Conservation (phyloP, 805 yeast genomes). For the Candida koratica region DNA sequence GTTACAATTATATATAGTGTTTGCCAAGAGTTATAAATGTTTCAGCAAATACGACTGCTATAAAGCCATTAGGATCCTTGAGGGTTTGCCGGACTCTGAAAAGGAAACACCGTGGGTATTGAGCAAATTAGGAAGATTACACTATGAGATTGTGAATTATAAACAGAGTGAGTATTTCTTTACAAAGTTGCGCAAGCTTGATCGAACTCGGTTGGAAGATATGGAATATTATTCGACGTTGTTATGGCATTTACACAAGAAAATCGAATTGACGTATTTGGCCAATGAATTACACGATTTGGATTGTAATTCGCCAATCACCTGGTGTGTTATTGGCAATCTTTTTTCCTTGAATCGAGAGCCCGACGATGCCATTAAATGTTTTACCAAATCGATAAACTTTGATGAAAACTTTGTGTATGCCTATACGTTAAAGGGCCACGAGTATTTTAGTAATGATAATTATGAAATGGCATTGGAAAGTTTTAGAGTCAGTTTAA, state of each 20-base stretch:
- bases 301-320: slow-evolving; percentile 64
- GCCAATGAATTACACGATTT: slow-evolving; percentile 75
- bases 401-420: slow-evolving; percentile 71
- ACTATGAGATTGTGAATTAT: slow-evolving; percentile 85
- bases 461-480: slow-evolving; percentile 86
- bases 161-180: slow-evolving; percentile 68
- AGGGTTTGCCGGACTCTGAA: slow-evolving; percentile 59
- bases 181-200: slow-evolving; percentile 56
- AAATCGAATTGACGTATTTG: slow-evolving; percentile 70
- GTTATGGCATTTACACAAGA: slow-evolving; percentile 87
- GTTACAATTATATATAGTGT: slow-evolving; percentile 44
- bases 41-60: slow-evolving; percentile 69
- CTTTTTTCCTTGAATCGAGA: slow-evolving; percentile 78
- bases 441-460: slow-evolving; percentile 83
- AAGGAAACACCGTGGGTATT: slow-evolving; percentile 80
- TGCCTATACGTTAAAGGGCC: slow-evolving; percentile 91
- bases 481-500: slow-evolving; percentile 73
- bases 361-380: slow-evolving; percentile 83
- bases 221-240: slow-evolving; percentile 90
- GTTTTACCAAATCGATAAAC: slow-evolving; percentile 75
- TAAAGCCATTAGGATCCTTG: slow-evolving; percentile 69
- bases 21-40: slow-evolving; percentile 60
- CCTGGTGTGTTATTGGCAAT: slow-evolving; percentile 93
- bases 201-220: slow-evolving; percentile 76
- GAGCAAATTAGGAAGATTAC: slow-evolving; percentile 71